Base-by-base conservation (phyloP, 257 asterid genomes). In the Solanum tacnaense region DNA sequence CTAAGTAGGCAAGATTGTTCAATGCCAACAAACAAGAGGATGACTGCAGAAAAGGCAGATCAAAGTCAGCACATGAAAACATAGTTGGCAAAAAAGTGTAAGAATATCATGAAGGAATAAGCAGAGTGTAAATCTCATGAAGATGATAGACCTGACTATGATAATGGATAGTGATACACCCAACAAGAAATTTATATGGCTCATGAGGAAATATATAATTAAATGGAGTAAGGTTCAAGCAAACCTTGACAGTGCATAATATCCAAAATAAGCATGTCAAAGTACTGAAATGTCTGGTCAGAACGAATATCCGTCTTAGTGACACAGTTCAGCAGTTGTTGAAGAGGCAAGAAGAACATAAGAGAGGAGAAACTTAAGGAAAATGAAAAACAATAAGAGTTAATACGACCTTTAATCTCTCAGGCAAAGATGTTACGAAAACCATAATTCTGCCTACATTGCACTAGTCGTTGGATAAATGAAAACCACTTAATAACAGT, bases 181-280 rank as follows among this genome's bases (percentile, higher is more conserved):
- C 98, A 49, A 98, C 99, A 92, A 96, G 98, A 90, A 97, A 96
- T 95, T 95, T 97, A 96, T 94, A 92, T 81, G 96, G 95, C 13
- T 44, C 13, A 44, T 12, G 15, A 4, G 52, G 52, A 44, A 44
- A 44, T 44, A 12, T 44, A 46, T 46, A 46, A 23, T 76, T 7
- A 78, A 78, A 39, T 39, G 32, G 62, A 76, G 34, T 75, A 38
- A 39, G 58, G 60, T 39, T 38, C 60, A 76, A 76, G 35, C 23
- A 78, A n/a, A 78, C 21, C 25, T 78, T 78, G 36, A 38, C 32
- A 23, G 11, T 75, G 67, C 56, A 44, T 12, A 8, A 58, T 23
- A 21, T 75, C 83, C 52, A 75, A 35, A 75, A 36, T 21, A 18
- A 75, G 32, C 83, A 76, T 38, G 56, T 38, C 60, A 38, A 38